Conservation (phyloP, 202 grass and related monocot species). For the Schoenoplectus triqueter region DNA sequence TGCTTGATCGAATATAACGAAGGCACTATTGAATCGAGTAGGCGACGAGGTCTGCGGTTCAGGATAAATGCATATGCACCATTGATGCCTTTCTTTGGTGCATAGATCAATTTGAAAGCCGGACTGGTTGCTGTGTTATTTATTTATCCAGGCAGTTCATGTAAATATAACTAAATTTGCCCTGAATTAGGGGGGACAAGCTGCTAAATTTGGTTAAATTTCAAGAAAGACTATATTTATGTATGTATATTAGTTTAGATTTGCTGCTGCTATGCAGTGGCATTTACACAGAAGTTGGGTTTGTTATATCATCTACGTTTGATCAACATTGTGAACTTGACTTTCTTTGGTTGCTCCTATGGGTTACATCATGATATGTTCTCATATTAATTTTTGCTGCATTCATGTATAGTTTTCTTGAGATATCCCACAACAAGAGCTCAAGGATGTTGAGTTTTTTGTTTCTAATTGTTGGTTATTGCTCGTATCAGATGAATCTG, state of each 20-base stretch:
- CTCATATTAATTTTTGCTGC: neutral
- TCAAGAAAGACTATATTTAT: conserved; percentile 21
- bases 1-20: conserved; percentile 43
- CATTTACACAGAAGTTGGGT: neutral
- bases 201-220: conserved; percentile 26
- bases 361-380: neutral
- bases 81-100: conserved; percentile 26
- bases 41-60: conserved; percentile 27
- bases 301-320: conserved; percentile 23
- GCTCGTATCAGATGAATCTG: neutral
- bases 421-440: neutral
- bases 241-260: conserved; percentile 33
- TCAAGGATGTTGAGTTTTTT: neutral
- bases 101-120: neutral
- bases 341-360: neutral
- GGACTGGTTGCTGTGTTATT: conserved; percentile 19
- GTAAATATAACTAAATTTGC: conserved; percentile 43
- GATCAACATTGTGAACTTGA: neutral
- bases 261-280: conserved; percentile 6
- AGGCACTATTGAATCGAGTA: conserved; percentile 2
- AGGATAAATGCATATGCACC: neutral
- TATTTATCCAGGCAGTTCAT: conserved; percentile 38
- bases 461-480: neutral
- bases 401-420: neutral
- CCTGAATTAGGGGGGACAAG: conserved; percentile 29